Evolutionary conservation across 176 grass and related monocot species (phyloP).

Genomic region (Triticum timopheevii): DNA sequence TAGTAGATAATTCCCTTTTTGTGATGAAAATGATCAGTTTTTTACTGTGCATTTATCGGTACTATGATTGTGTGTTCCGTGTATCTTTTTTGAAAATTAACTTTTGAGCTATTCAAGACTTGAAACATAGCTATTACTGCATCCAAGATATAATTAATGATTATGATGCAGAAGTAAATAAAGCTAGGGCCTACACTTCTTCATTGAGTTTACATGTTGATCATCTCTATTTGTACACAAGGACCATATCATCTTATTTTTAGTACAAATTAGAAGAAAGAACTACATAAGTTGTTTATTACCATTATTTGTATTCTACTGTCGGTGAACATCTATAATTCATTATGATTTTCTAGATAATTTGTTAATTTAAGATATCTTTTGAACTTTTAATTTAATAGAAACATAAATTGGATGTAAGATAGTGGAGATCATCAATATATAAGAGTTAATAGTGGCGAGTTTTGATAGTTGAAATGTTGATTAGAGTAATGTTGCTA

Average conservation of each 20-base stretch:
- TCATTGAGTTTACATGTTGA: not conserved
- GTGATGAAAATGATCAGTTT: not conserved
- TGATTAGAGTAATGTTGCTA: too few relatives aligned
- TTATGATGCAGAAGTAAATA: conserved; percentile 9
- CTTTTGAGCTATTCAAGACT: not conserved
- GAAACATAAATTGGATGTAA: too few relatives aligned
- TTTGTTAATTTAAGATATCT: not conserved
- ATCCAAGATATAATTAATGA: not conserved
- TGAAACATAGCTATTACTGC: not conserved
- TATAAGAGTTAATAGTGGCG: too few relatives aligned
- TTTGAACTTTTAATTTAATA: not conserved
- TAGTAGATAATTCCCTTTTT: too few relatives aligned
- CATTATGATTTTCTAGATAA: conserved; percentile 10
- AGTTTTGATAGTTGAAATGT: too few relatives aligned
- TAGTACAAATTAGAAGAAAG: not conserved
- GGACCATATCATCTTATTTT: conserved; percentile 5
- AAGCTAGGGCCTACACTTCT: not conserved
- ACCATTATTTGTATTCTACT: too few relatives aligned
- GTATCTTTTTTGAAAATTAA: not conserved
- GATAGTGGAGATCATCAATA: too few relatives aligned
- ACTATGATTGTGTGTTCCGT: conserved; percentile 9
- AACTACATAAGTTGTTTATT: too few relatives aligned
- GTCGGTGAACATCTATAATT: not conserved
- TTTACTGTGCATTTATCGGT: not conserved
- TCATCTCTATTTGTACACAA: conserved; percentile 5